Evolutionary conservation across 176 grass and related monocot genomes (phyloP), one percentile per base, ranked within the genome.

Genomic region (Rhynchospora tenuis): DNA sequence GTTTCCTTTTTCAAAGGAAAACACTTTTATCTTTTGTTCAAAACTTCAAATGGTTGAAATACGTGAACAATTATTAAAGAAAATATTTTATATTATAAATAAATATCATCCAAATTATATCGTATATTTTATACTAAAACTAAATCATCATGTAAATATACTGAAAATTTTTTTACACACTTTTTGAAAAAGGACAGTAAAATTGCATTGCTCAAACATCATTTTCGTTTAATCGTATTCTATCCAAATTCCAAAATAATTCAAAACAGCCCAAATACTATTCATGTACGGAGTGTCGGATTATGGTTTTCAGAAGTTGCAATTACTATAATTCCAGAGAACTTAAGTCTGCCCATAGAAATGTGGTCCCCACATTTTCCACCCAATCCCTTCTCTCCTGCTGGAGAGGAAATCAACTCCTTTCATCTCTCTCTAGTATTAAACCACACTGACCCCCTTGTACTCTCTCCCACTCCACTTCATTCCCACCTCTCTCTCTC

Each of bases 381-480:
- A 81, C 55, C 78, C 78, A 62, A 81, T 81, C 78, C 0, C 55
- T 62, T 73, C 69, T 73, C 69, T 73, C 69, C 43, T 48, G 9
- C 17, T 31, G 62, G 62, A 65, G 26, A 28, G 13, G 62, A 65
- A 57, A 50, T 77, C 71, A 77, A 27, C 24, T 43, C 54, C 50
- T 61, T 64, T 61, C 61, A 4, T 64, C 68, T 72, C 78, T 60
- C 56, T 82, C 65, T 27, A 82, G 80, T 82, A 82, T 82, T 82
- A 87, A 87, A 86, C 55, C 89, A 89, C 51, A 72, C 86, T 72
- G 81, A 27, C 16, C 76, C 51, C 54, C 88, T 28, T 83, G 89
- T 78, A 80, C 78, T 86, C 79, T 81, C 91, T 87, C 51, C 87
- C 83, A 81, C 81, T 73, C n/a, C 63, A 4, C 70, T 19, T 48